Percentiles rank a stretch among this genome's conserved stretches.
phyloP scores from a whole-genome alignment of 495 filamentous ascomycete species.

The Jackrogersella multiformis region DNA sequence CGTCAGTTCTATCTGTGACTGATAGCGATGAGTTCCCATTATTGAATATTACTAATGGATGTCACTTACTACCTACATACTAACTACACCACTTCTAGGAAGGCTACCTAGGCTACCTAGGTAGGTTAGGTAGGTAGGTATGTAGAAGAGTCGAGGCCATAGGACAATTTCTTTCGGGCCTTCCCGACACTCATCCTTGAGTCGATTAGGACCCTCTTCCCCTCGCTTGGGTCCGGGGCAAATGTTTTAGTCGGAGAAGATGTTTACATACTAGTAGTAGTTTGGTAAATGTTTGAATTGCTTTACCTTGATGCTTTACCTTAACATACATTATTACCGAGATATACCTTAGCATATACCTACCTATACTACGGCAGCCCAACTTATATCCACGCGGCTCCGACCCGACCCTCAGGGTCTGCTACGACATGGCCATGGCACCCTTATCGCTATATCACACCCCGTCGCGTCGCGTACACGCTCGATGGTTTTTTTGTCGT shows the following conservation, averaged over 20 bases:
- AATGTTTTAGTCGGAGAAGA: too few relatives aligned
- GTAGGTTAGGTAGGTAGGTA: too few relatives aligned
- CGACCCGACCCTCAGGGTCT: conserved; percentile 1
- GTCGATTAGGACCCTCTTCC: neutral
- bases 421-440: neutral
- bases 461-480: conserved; percentile 4
- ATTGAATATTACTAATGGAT: too few relatives aligned
- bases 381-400: neutral
- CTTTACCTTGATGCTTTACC: neutral
- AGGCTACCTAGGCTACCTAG: too few relatives aligned
- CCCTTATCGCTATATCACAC: neutral
- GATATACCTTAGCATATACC: too few relatives aligned
- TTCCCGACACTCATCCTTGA: conserved; percentile 7
- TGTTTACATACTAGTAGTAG: too few relatives aligned
- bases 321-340: conserved; percentile 1
- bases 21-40: conserved; percentile 5
- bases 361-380: neutral
- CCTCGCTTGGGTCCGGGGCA: neutral
- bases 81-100: too few relatives aligned
- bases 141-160: neutral
- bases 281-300: neutral
- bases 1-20: neutral
- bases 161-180: conserved; percentile 3
- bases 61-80: too few relatives aligned
- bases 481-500: neutral